These are phyloP conservation scores for Yarrowia keelungensis DNA, from an alignment of 805 yeast genomes.

Conservation along the genomic window DNA sequence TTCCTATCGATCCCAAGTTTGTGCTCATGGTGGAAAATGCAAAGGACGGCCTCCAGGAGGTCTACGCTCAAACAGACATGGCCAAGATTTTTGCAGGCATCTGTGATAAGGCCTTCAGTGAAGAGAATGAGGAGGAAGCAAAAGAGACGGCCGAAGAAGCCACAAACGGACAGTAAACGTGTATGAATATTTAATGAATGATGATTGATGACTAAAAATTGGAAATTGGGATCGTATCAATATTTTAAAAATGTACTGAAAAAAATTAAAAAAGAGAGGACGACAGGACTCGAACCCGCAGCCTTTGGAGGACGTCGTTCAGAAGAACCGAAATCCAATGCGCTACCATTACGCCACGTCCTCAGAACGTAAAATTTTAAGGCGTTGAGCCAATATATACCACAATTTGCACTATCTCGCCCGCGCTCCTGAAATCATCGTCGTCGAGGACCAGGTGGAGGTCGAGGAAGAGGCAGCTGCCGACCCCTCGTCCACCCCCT, in stretches of 20 bases:
- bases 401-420: not conserved
- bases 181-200: slow-evolving; percentile 4
- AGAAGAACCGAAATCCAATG: slow-evolving; percentile 30
- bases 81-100: slow-evolving; percentile 57
- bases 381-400: not conserved
- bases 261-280: slow-evolving; percentile 19
- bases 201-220: not conserved
- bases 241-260: too few relatives aligned
- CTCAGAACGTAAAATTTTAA: not conserved
- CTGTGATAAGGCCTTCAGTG: slow-evolving; percentile 51
- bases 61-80: slow-evolving; percentile 50
- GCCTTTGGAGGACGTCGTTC: slow-evolving; percentile 33
- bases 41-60: slow-evolving; percentile 41
- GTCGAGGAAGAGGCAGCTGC: too few relatives aligned
- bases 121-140: slow-evolving; percentile 28
- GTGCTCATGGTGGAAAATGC: slow-evolving; percentile 84
- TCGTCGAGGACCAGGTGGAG: too few relatives aligned
- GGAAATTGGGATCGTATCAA: not conserved
- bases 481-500: too few relatives aligned
- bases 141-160: not conserved
- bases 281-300: slow-evolving; percentile 34
- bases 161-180: not conserved
- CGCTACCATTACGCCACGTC: slow-evolving; percentile 32
- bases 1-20: slow-evolving; percentile 93
- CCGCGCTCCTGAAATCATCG: too few relatives aligned